Evolutionary conservation across 371 early-diverging fungal genomes (phyloP), one percentile per base, ranked within the genome.

Genomic region (Mortierella sp.): DNA sequence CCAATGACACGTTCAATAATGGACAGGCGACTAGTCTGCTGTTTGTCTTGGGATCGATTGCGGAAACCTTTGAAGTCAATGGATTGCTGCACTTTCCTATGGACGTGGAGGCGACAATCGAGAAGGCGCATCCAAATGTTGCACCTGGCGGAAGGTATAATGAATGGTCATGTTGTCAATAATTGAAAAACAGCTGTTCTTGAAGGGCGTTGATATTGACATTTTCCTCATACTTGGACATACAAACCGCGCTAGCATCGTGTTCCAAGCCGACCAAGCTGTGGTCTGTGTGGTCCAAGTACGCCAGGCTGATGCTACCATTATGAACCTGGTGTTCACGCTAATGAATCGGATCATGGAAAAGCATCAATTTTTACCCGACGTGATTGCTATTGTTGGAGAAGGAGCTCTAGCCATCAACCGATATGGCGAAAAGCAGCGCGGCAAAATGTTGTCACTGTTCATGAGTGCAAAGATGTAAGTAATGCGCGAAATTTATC

Each of bases 71-170:
- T 62, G 82, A 84, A 22, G 83, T 90, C 28, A 83, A 89, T 63
- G 92, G 92, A 0, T 74, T 90, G 59, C 79, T 85, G 46, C 87
- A 91, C 80, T 93, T 89, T 57, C 85, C 89, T 12, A 57, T 71
- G n/a, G 94, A 94, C 60, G 74, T 93, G 7, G 94, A 95, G 65
- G 59, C 69, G 12, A 87, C 91, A 0, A 87, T 92, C 29, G 92
- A 92, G 63, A 71, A 80, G 10, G 47, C 60, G 0, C 85, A 86
- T 74, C 76, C 80, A 9, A 67, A 71, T 3, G 82, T 90, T 48
- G 68, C 85, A 10, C 59, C 79, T 3, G 80, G 81, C 14, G 88
- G 88, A 79, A 81, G 88, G 88, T 86, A 79, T 41, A 21, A 27
- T n/a, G 21, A 19, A 25, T n/a, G 21, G 21, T 57, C 4, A 46